Evolutionary conservation across 495 filamentous ascomycete species (phyloP), one percentile per base, ranked within the genome.

Genomic region (Pseudotulostoma volvatum): DNA sequence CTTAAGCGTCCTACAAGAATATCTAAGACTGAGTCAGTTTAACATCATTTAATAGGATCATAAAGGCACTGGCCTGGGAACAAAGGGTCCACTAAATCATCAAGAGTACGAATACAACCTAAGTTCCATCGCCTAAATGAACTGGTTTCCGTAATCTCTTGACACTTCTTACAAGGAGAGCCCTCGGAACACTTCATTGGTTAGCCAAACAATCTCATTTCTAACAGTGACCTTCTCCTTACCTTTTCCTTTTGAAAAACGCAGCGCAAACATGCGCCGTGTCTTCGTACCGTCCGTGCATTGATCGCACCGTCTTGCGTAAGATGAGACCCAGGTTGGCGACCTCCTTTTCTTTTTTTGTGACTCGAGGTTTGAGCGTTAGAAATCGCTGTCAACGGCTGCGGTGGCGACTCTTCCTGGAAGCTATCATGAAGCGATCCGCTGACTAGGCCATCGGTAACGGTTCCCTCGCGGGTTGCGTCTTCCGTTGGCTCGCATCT

Each of bases 241-340:
- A 28, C 23, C 23, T 28, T 28, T 11, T 28, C 23, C 23, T 28
- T 38, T 4, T 38, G 13, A 19, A 38, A 28, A 2, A 17, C 5
- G n/a, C 36, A 38, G 7, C 36, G 36, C 36, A 19, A 38, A 28
- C 36, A 38, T 13, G 36, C 18, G 9, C 18, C 18, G 2, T 8
- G 18, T 36, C 4, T 36, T 31, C 36, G 36, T 2, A 38, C 36
- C 3, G 18, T 4, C 11, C 17, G 17, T 7, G 36, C 36, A 28
- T 38, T 38, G 11, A 31, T 13, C 28, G 36, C 36, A 8, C 28
- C 36, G 8, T 28, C 19, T n/a, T 13, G 18, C 3, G 18, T 19
- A 7, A 38, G 18, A 31, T 38, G 36, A 38, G 36, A 38, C 14
- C 36, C 36, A 9, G 17, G 17, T 17, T 8, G 36, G 11, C 36